Evolutionary conservation across 306 rosid genomes (phyloP), one percentile per base, ranked within the genome.

Genomic region (Prunus davidiana): DNA sequence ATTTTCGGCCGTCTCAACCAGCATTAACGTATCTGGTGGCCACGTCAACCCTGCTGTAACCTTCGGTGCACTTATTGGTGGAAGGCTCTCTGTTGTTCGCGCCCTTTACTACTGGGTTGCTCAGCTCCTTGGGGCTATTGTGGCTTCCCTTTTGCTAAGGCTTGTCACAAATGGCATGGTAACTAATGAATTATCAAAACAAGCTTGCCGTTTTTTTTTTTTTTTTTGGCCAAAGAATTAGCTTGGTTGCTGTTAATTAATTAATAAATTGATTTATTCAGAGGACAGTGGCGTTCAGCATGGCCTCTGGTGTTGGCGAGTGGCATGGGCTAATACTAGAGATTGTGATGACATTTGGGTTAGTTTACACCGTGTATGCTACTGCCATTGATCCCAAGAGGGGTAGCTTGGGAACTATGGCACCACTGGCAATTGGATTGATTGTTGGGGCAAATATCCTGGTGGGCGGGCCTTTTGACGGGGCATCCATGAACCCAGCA

Each of bases 401-500:
- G 49, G 99, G 99, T 0, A 45, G 73, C 34, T 51, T 81, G 79
- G 95, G 93, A 2, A 85, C 81, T 4, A 78, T 92, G 3, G 96
- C 96, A 3, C 99, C 99, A 0, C 79, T 95, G 43, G 96, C 98
- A 16, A 89, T 95, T 55, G 99, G 90, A 27, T 87, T 95, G 51
- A 72, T 95, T 1, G 92, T 91, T 16, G 97, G 99, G 49, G 99
- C 97, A 7, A 89, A 95, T 77, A 88, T 88, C 73, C 89, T 95
- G 55, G 96, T 86, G 8, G 99, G 97, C 10, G 97, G 93, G 32
- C 92, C 97, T 55, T 95, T 90, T 50, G 99, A 95, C 41, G 99
- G 99, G 54, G 99, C 93, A 11, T 89, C 88, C 79, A 91, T 92
- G 99, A 95, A 92, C 86, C 99, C 99, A 2, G 99, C 97, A 4